Percentiles rank a stretch among this genome's conserved stretches.
These are phyloP conservation scores for Cadophora gregata DNA, from an alignment of 2,329 filamentous ascomycete genomes.

Conservation along the genomic window DNA sequence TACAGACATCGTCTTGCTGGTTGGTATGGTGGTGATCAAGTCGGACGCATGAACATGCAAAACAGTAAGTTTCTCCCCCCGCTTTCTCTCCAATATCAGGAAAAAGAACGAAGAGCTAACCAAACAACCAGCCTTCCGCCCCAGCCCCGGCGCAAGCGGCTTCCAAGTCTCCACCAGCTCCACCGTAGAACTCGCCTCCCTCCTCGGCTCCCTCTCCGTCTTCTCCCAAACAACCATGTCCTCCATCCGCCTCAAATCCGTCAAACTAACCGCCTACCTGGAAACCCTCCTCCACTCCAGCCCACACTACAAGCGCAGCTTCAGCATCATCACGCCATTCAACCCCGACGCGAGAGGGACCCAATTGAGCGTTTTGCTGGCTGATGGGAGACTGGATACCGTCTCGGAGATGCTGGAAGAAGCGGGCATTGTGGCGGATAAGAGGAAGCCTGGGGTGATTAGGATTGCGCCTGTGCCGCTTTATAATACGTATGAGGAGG, in stretches of 20 bases:
- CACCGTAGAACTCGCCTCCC: constrained; percentile 76
- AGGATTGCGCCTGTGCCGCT: constrained; percentile 82
- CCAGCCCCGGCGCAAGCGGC: constrained; percentile 78
- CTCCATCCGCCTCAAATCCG: constrained; percentile 71
- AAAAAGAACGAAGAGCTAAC: background rate
- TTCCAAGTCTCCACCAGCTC: constrained; percentile 88
- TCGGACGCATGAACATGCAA: constrained; percentile 80
- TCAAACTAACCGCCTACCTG: constrained; percentile 77
- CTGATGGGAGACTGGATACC: constrained; percentile 71
- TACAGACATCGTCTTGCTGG: constrained; percentile 75
- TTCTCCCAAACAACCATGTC: constrained; percentile 75
- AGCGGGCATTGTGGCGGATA: constrained; percentile 77
- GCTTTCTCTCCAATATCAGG: no score
- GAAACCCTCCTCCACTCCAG: constrained; percentile 65
- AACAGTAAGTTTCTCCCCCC: constrained; percentile 53
- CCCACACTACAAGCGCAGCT: constrained; percentile 46
- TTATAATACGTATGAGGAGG: constrained; percentile 82
- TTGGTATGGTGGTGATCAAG: constrained; percentile 87
- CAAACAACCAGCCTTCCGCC: constrained; percentile 62
- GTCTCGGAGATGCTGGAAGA: constrained; percentile 69
- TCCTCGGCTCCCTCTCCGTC: constrained; percentile 74
- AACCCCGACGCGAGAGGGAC: constrained; percentile 39
- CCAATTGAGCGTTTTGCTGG: constrained; percentile 77
- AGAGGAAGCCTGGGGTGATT: constrained; percentile 85
- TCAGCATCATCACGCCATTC: constrained; percentile 50